phyloP scores from a whole-genome alignment of 306 rosid genomes.

The Gillenia trifoliata region DNA sequence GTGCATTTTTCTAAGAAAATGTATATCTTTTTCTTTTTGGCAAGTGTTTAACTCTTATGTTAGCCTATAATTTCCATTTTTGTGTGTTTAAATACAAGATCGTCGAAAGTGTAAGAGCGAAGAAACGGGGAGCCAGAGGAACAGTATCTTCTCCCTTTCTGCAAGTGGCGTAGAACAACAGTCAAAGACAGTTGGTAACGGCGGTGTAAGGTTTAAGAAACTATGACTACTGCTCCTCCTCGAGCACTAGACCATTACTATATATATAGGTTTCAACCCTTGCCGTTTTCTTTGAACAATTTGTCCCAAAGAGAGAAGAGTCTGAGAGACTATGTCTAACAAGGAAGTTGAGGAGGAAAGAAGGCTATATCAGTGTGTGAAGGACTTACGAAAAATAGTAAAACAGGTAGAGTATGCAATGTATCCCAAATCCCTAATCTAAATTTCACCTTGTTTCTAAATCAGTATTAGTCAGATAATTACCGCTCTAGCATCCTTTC shows the following conservation, averaged over 20 bases:
- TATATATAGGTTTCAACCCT: not conserved
- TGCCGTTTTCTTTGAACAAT: not conserved
- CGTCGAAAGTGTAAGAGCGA: not conserved
- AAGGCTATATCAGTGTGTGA: slow-evolving; percentile 29
- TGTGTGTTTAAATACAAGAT: no score
- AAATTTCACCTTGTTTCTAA: not conserved
- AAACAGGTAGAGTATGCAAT: slow-evolving; percentile 23
- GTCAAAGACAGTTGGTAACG: no score
- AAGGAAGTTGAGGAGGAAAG: slow-evolving; percentile 31
- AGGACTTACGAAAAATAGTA: slow-evolving; percentile 26
- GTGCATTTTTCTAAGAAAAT: not conserved
- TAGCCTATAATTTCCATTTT: not conserved
- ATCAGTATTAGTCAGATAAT: not conserved
- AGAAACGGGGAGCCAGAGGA: not conserved
- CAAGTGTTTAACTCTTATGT: not conserved
- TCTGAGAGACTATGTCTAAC: slow-evolving; percentile 20
- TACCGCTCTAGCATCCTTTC: not conserved
- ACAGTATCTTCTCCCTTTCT: not conserved
- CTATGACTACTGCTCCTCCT: slow-evolving; percentile 1
- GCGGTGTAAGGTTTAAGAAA: not conserved
- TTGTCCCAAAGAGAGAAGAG: not conserved
- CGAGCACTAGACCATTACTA: not conserved
- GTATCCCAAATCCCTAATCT: not conserved
- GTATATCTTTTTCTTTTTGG: not conserved
- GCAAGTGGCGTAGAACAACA: not conserved